Percentiles rank a stretch among this genome's conserved stretches.
These are phyloP conservation scores for Scorias spongiosa DNA, from an alignment of 2,329 filamentous ascomycete species.

Conservation along the genomic window DNA sequence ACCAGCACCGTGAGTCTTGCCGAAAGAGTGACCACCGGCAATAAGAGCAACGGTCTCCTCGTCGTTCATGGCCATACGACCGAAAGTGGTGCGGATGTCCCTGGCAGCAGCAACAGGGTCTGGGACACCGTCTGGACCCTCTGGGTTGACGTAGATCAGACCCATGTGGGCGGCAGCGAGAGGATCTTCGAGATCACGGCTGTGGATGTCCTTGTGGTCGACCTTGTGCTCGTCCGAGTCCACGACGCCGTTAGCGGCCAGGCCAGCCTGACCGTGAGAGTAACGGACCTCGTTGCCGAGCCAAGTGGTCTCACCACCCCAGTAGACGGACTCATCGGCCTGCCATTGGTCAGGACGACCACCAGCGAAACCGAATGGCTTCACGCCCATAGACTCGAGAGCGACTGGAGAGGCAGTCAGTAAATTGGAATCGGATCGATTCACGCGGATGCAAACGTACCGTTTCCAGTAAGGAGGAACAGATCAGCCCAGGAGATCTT, in stretches of 20 bases:
- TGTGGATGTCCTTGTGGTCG: constrained; percentile 31
- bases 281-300: constrained; percentile 62
- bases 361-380: constrained; percentile 58
- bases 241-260: constrained; percentile 26
- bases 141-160: constrained; percentile 70
- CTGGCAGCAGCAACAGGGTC: constrained; percentile 53
- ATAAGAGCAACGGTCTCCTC: constrained; percentile 70
- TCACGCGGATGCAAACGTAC: constrained; percentile 37
- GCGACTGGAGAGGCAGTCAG: constrained; percentile 52
- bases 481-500: constrained; percentile 72
- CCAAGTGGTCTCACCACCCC: constrained; percentile 62
- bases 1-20: constrained; percentile 66
- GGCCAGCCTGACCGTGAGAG: constrained; percentile 33
- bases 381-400: constrained; percentile 61
- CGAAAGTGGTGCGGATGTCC: constrained; percentile 62
- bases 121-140: constrained; percentile 57
- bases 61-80: constrained; percentile 71
- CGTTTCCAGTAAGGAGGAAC: constrained; percentile 51
- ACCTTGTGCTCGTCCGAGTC: constrained; percentile 28
- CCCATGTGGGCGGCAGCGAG: constrained; percentile 58
- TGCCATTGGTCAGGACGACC: constrained; percentile 61
- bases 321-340: constrained; percentile 62
- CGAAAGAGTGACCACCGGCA: constrained; percentile 62
- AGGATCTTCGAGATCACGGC: constrained; percentile 51
- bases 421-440: constrained; percentile 54